phyloP scores from a whole-genome alignment of 345 rosid genomes.

The Lepidium aucheri region DNA sequence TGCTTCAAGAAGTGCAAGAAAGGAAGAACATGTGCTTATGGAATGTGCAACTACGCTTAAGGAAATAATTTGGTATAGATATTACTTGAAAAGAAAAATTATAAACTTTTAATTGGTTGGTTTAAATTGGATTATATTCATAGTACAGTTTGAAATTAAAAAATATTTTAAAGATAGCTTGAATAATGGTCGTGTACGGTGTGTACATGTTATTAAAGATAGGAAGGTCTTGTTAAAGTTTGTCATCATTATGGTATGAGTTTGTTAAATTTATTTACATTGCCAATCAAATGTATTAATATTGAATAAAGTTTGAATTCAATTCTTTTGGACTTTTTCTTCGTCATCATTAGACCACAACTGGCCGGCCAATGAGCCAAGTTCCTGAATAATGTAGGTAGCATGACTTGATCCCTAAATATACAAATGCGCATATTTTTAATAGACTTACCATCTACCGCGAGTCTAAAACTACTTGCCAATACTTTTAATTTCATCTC shows the following conservation, averaged over 20 bases:
- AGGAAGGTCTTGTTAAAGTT: conserved; percentile 9
- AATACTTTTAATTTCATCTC: not conserved
- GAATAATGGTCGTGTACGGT: not conserved
- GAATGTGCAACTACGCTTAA: conserved; percentile 55
- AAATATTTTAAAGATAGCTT: not conserved
- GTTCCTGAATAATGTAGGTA: too few relatives aligned
- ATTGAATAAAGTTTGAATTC: conserved; percentile 3
- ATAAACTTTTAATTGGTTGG: conserved; percentile 5
- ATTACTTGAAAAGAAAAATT: not conserved
- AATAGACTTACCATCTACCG: too few relatives aligned
- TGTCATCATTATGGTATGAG: not conserved
- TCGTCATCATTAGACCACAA: too few relatives aligned
- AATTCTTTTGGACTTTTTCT: too few relatives aligned
- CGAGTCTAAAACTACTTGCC: too few relatives aligned
- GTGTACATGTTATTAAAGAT: not conserved
- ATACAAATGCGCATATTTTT: too few relatives aligned
- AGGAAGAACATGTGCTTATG: conserved; percentile 39
- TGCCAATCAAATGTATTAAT: not conserved
- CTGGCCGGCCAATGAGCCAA: too few relatives aligned
- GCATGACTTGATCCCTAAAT: too few relatives aligned
- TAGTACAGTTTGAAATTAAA: not conserved
- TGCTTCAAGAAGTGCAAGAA: conserved; percentile 52
- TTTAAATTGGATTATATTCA: conserved; percentile 10
- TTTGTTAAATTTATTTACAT: conserved; percentile 1
- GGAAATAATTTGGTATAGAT: not conserved